Evolutionary conservation across 2,329 filamentous ascomycete genomes (phyloP).

Genomic region (Fusarium dimerum): DNA sequence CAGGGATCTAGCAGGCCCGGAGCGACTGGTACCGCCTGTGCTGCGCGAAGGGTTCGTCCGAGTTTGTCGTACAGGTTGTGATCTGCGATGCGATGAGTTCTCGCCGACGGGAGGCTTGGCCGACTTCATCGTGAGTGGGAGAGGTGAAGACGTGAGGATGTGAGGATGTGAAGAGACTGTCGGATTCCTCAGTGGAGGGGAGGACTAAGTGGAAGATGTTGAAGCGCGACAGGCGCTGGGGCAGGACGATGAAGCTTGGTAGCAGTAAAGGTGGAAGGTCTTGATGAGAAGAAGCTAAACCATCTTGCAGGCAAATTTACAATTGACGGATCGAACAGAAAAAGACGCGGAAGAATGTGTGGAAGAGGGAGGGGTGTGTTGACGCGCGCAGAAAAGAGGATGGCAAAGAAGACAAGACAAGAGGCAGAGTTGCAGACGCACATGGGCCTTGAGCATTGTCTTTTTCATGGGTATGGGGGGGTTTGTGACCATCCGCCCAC

Average conservation of each 20-base stretch:
- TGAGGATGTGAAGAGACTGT: conserved; percentile 19
- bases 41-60: conserved; percentile 64
- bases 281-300: neutral
- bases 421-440: neutral
- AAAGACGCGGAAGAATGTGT: neutral
- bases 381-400: neutral
- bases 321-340: neutral
- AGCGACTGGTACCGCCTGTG: conserved; percentile 49
- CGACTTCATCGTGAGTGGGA: conserved; percentile 54
- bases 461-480: neutral
- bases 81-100: conserved; percentile 54
- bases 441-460: neutral
- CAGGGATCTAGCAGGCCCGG: conserved; percentile 46
- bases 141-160: conserved; percentile 17
- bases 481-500: neutral
- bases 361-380: neutral
- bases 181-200: conserved; percentile 23
- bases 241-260: conserved; percentile 12
- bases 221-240: conserved; percentile 4
- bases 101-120: conserved; percentile 49
- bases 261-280: conserved; percentile 19
- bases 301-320: neutral
- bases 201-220: conserved; percentile 20
- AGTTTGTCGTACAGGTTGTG: conserved; percentile 65
- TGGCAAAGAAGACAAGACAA: neutral